phyloP scores from a whole-genome alignment of 805 yeast genomes.

The Lachancea sp. region DNA sequence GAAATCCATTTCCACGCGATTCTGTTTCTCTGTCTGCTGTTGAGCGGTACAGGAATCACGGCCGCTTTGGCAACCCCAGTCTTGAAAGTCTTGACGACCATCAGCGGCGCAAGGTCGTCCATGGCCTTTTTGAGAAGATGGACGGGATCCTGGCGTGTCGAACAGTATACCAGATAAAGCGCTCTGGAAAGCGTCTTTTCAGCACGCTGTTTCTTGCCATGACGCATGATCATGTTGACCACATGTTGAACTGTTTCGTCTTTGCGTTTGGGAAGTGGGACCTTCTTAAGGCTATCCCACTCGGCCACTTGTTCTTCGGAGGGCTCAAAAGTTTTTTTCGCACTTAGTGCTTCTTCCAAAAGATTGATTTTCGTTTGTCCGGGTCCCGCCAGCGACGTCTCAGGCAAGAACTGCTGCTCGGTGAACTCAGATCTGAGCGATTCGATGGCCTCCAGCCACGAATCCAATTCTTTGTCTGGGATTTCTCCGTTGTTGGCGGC shows the following conservation, averaged over 20 bases:
- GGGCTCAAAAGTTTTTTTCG: slow-evolving; percentile 43
- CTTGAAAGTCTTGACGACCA: slow-evolving; percentile 65
- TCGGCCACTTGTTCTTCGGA: slow-evolving; percentile 58
- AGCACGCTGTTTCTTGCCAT: slow-evolving; percentile 82
- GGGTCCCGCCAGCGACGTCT: slow-evolving; percentile 37
- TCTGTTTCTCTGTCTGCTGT: slow-evolving; percentile 74
- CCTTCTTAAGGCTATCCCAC: slow-evolving; percentile 41
- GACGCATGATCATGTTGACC: slow-evolving; percentile 83
- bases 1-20: slow-evolving; percentile 87
- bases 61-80: slow-evolving; percentile 83
- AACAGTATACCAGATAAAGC: slow-evolving; percentile 53
- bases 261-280: slow-evolving; percentile 51
- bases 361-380: slow-evolving; percentile 34
- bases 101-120: slow-evolving; percentile 79
- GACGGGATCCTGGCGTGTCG: slow-evolving; percentile 75
- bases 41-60: slow-evolving; percentile 77
- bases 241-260: slow-evolving; percentile 75
- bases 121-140: slow-evolving; percentile 63
- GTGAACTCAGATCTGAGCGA: slow-evolving; percentile 35
- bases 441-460: slow-evolving; percentile 38
- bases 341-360: slow-evolving; percentile 23
- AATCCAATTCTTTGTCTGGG: slow-evolving; percentile 35
- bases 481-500: slow-evolving; percentile 8
- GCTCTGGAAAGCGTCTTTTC: slow-evolving; percentile 69
- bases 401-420: slow-evolving; percentile 35